These are phyloP conservation scores for Saccharomycopsis hybrid DNA, from an alignment of 1,139 yeast genomes.

Conservation along the genomic window DNA sequence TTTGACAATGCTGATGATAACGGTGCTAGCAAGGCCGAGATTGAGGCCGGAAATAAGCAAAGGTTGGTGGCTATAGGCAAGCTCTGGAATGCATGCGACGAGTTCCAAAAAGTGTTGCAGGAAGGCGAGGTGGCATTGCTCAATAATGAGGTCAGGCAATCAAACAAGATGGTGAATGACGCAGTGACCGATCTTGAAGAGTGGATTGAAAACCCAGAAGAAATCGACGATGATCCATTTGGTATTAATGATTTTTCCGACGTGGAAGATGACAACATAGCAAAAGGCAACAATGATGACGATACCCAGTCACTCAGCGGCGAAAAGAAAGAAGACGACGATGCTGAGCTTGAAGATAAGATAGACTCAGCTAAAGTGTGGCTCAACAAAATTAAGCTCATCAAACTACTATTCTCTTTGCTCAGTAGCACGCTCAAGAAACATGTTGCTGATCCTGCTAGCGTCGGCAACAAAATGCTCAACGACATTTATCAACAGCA, in stretches of 20 bases:
- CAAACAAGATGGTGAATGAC: slow-evolving; percentile 6
- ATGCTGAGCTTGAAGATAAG: slow-evolving; percentile 8
- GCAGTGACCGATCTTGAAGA: slow-evolving; percentile 12
- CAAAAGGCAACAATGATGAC: background rate
- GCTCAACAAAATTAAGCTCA: slow-evolving; percentile 12
- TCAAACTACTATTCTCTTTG: slow-evolving; percentile 10
- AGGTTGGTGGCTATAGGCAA: slow-evolving; percentile 16
- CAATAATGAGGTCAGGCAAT: slow-evolving; percentile 4
- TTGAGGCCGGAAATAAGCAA: background rate
- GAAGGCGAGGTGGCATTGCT: slow-evolving; percentile 11
- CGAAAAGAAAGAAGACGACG: background rate
- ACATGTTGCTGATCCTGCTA: background rate
- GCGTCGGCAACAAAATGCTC: background rate
- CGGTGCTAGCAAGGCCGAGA: no score
- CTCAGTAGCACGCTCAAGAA: slow-evolving; percentile 8
- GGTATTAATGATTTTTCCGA: slow-evolving; percentile 14
- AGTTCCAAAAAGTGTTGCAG: slow-evolving; percentile 7
- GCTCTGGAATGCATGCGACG: slow-evolving; percentile 19
- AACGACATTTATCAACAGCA: slow-evolving; percentile 4
- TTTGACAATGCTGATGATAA: no score
- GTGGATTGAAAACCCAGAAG: slow-evolving; percentile 17
- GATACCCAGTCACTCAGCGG: no score
- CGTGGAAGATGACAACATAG: slow-evolving; percentile 7
- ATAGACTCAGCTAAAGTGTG: slow-evolving; percentile 9
- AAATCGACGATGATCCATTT: slow-evolving; percentile 18